A percentile compares a stretch with the other conserved stretches of the same genome.
Conservation (phyloP, 257 asterid genomes). For the Catharanthus roseus region DNA sequence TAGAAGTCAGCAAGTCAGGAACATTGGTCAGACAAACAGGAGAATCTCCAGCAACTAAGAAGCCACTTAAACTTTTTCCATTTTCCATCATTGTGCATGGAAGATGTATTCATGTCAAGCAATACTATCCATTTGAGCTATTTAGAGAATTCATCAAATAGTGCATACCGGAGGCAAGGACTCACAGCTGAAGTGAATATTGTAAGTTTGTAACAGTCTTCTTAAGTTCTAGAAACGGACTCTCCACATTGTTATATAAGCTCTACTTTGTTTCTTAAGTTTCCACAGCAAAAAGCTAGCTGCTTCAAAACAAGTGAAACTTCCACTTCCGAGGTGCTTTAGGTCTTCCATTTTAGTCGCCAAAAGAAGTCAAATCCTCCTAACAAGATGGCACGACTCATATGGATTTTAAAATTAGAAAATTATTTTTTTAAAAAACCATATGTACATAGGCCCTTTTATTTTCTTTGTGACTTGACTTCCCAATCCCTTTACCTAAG, state of each 20-base stretch:
- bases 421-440: too few relatives aligned
- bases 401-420: background rate
- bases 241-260: background rate
- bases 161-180: background rate
- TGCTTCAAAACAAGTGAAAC: background rate
- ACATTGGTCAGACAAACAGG: conserved; percentile 1
- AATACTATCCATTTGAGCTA: background rate
- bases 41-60: background rate
- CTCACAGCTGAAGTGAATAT: background rate
- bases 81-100: background rate
- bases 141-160: background rate
- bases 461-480: background rate
- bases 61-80: background rate
- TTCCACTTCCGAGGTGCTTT: background rate
- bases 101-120: background rate
- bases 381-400: background rate
- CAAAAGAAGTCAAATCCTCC: background rate
- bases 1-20: background rate
- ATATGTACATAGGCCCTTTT: background rate
- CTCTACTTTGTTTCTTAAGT: background rate
- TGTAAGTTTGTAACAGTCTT: background rate
- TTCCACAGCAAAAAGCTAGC: background rate
- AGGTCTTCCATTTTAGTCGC: background rate
- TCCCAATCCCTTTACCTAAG: background rate
- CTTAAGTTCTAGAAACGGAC: background rate